Conservation (phyloP, 2,329 filamentous ascomycete species). For the Lojkania enalia region DNA sequence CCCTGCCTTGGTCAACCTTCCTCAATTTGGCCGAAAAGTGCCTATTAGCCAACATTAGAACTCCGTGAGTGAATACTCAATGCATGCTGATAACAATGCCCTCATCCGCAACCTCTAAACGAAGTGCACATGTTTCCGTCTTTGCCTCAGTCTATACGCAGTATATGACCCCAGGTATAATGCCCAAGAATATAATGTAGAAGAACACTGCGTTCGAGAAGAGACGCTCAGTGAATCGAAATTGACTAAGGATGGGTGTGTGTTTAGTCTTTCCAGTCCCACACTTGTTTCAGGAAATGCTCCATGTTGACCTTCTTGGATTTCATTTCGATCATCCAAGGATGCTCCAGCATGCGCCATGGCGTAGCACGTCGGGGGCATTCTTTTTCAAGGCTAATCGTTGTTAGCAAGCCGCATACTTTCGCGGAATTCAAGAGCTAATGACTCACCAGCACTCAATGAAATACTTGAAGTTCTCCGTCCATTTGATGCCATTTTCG, state of each 20-base stretch:
- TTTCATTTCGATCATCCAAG: slow-evolving; percentile 98
- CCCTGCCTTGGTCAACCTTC: not conserved
- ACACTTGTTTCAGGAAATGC: slow-evolving; percentile 90
- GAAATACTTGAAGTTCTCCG: slow-evolving; percentile 97
- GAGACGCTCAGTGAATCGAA: slow-evolving; percentile 16
- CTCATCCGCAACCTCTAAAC: slow-evolving; percentile 10
- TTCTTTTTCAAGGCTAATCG: slow-evolving; percentile 85
- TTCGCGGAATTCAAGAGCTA: not conserved
- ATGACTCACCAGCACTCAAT: slow-evolving; percentile 93
- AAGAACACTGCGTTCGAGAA: slow-evolving; percentile 18
- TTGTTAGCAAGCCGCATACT: slow-evolving; percentile 27
- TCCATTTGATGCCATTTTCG: slow-evolving; percentile 88
- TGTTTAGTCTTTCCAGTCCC: slow-evolving; percentile 83
- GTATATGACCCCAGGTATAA: slow-evolving; percentile 38
- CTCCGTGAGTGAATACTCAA: slow-evolving; percentile 12
- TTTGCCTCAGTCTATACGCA: slow-evolving; percentile 38
- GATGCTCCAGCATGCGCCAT: slow-evolving; percentile 98
- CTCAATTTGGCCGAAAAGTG: slow-evolving; percentile 2
- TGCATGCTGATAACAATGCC: slow-evolving; percentile 22
- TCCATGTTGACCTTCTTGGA: slow-evolving; percentile 97
- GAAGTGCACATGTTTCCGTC: slow-evolving; percentile 15
- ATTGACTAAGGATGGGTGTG: slow-evolving; percentile 1
- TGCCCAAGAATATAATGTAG: slow-evolving; percentile 22
- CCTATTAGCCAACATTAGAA: slow-evolving; percentile 10
- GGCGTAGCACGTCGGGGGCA: slow-evolving; percentile 83